Evolutionary conservation across 2,329 filamentous ascomycete species (phyloP).

Genomic region (Botrytis deweyae): DNA sequence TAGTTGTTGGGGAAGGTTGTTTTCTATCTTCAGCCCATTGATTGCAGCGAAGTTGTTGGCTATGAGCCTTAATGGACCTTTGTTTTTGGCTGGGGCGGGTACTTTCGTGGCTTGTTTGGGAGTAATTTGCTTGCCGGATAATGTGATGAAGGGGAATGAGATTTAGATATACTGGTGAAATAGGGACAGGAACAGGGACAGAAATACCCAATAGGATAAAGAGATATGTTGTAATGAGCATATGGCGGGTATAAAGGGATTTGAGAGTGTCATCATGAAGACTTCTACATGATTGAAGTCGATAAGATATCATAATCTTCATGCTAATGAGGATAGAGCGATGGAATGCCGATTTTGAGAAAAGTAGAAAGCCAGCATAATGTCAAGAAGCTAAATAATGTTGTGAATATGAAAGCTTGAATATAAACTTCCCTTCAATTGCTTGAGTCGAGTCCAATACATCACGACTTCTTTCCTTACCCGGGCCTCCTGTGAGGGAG

Average conservation of each 20-base stretch:
- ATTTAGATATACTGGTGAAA: constrained; percentile 3
- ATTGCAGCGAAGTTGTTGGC: constrained; percentile 50
- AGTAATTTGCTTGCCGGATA: constrained; percentile 48
- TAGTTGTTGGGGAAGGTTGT: constrained; percentile 58
- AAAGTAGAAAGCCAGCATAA: neutral
- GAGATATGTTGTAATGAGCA: neutral
- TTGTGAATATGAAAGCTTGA: neutral
- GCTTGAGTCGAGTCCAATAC: neutral
- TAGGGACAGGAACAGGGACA: neutral
- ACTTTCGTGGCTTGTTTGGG: constrained; percentile 53
- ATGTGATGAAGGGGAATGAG: constrained; percentile 20
- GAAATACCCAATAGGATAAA: neutral
- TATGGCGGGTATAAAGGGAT: neutral
- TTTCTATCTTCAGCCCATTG: constrained; percentile 57
- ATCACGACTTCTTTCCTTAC: neutral
- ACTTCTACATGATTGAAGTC: neutral
- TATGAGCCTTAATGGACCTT: constrained; percentile 47
- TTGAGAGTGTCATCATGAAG: neutral
- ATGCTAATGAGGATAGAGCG: neutral
- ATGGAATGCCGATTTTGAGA: neutral
- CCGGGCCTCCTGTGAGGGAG: neutral
- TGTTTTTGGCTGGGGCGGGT: constrained; percentile 57
- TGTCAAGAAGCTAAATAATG: too few relatives aligned
- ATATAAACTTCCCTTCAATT: neutral
- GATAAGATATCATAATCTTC: neutral